Evolutionary conservation across 805 yeast genomes (phyloP), one percentile per base, ranked within the genome.

Genomic region (Metschnikowia corniflorae): DNA sequence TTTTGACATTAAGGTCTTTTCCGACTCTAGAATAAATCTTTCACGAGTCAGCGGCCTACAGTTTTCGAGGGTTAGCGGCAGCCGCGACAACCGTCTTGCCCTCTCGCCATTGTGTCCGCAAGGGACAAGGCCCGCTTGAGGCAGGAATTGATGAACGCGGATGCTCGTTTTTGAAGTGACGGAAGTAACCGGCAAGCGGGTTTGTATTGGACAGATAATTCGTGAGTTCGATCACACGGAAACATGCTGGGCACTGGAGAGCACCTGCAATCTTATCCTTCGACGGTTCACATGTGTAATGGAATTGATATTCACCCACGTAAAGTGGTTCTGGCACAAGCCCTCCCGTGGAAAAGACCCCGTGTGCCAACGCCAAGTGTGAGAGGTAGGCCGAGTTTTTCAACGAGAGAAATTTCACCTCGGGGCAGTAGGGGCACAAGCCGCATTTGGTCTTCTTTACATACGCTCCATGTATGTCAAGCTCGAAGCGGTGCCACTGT

Each of bases 331-430:
- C 61, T 0, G 67, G 67, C 2, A 57, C 55, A 14, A 56, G 44
- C 30, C 45, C 54, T 21, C 57, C 58, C 40, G 58, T 58, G 27
- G 64, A 57, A 22, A 51, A 54, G 6, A 61, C 50, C 4, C 67
- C 67, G 43, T 61, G 67, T 36, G 58, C 63, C 28, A 57, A 45
- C 4, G 65, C 57, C 43, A 61, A 43, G 39, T 61, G 67, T 5
- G 63, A 54, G 6, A 60, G 50, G 37, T 61, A 61, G 28, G 57
- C 53, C 6, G 61, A 55, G 46, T 61, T 61, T 37, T 60, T 60
- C 42, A 57, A 53, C 2, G 63, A 62, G 16, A 55, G 45, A 35
- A 61, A 61, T 37, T 53, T 51, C 14, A 61, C 53, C 14, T 40
- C 37, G 14, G 52, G 53, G 31, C 66, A 61, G 36, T 57, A 61